Evolutionary conservation across 257 asterid genomes (phyloP).

Genomic region (Jaltomata sinuosa): DNA sequence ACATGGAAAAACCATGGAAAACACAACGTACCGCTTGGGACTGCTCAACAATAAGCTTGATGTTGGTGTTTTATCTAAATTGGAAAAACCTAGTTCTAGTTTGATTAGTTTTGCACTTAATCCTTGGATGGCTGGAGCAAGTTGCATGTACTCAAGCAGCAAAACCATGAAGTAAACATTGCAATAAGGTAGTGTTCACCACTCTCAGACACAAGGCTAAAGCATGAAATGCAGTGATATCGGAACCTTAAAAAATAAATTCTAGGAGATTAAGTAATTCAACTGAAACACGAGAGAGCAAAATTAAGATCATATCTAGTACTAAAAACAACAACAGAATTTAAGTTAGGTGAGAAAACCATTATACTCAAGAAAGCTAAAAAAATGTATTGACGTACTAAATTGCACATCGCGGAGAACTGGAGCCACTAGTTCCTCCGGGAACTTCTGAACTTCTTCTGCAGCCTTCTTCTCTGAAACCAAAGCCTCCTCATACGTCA

Average conservation of each 20-base stretch:
- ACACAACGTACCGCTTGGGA: not conserved
- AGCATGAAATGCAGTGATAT: not conserved
- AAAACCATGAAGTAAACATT: not conserved
- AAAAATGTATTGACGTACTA: conserved; percentile 41
- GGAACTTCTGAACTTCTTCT: conserved; percentile 53
- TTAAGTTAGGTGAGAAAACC: not conserved
- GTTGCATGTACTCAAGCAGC: not conserved
- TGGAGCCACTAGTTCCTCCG: conserved; percentile 44
- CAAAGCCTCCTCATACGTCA: conserved; percentile 95
- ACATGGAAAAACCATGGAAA: no score
- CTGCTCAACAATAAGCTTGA: not conserved
- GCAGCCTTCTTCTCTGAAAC: conserved; percentile 63
- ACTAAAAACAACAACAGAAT: not conserved
- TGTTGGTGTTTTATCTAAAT: not conserved
- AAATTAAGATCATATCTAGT: not conserved
- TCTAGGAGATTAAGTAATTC: not conserved
- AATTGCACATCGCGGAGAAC: conserved; percentile 76
- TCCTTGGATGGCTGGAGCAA: not conserved
- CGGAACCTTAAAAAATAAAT: not conserved
- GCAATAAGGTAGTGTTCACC: not conserved
- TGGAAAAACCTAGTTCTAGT: not conserved
- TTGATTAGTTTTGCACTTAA: not conserved
- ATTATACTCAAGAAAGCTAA: not conserved
- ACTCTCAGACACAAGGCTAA: not conserved
- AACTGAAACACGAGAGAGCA: not conserved